Evolutionary conservation across 352 stramenopile species (phyloP).

Genomic region (Pythium monospermum): DNA sequence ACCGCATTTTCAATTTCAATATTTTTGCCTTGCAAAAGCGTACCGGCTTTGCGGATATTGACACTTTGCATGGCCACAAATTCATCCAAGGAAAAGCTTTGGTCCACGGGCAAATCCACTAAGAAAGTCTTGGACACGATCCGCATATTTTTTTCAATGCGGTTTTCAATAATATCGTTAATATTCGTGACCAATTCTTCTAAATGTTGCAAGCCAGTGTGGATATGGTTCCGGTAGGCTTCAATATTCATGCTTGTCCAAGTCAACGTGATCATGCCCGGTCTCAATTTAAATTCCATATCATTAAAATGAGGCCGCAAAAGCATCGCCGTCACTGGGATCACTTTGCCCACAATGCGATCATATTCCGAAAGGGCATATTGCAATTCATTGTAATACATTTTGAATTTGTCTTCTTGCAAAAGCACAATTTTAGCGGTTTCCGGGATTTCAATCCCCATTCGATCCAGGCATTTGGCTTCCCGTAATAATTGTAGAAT

Average conservation of each 20-base stretch:
- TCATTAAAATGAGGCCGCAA: constrained; percentile 97
- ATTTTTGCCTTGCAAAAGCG: constrained; percentile 96
- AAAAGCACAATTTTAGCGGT: constrained; percentile 97
- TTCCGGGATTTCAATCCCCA: constrained; percentile 98
- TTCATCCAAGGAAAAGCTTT: constrained; percentile 96
- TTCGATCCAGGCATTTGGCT: constrained; percentile 97
- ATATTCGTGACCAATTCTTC: constrained; percentile 98
- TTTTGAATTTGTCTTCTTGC: constrained; percentile 99
- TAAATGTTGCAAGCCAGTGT: constrained; percentile 91
- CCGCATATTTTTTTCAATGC: constrained; percentile 98
- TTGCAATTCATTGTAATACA: constrained; percentile 97
- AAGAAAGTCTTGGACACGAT: constrained; percentile 97
- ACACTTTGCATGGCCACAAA: constrained; percentile 97
- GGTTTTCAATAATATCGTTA: constrained; percentile 99
- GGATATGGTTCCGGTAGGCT: constrained; percentile 93
- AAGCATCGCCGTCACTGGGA: constrained; percentile 95
- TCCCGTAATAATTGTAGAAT: constrained; percentile 97
- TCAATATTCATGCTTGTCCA: constrained; percentile 99
- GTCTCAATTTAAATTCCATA: constrained; percentile 98
- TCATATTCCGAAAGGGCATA: constrained; percentile 97
- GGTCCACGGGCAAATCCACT: constrained; percentile 94
- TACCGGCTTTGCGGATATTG: constrained; percentile 90
- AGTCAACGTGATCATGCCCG: constrained; percentile 98
- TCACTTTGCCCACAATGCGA: constrained; percentile 95
- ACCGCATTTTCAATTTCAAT: constrained; percentile 98